A percentile compares a stretch with the other conserved stretches of the same genome.
phyloP scores from a whole-genome alignment of 2,329 filamentous ascomycete genomes.

The Herpotrichia juniperi region DNA sequence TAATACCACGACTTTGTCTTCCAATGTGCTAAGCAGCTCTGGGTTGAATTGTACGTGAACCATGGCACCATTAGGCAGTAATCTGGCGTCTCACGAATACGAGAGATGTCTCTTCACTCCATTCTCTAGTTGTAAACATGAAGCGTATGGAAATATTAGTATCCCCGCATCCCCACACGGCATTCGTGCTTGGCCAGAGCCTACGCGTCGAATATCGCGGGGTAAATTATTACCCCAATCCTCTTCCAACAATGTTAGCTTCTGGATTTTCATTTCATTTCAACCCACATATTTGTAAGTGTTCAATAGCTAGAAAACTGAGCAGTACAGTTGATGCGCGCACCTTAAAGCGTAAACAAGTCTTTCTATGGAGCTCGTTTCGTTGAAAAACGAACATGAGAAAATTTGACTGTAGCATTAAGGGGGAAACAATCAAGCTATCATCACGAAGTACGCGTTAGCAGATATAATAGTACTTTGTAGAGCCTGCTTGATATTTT shows the following conservation, averaged over 20 bases:
- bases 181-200: neutral
- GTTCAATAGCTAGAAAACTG: neutral
- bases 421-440: slow-evolving; percentile 1
- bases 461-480: no score
- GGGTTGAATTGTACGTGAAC: slow-evolving; percentile 25
- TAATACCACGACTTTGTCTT: slow-evolving; percentile 24
- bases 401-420: no score
- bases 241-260: neutral
- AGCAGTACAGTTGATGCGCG: slow-evolving; percentile 1
- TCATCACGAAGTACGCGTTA: neutral
- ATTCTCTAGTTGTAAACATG: neutral
- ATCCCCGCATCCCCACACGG: slow-evolving; percentile 18
- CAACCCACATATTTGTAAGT: slow-evolving; percentile 2
- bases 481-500: no score
- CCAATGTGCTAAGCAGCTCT: slow-evolving; percentile 16
- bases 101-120: neutral
- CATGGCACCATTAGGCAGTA: slow-evolving; percentile 12
- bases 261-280: slow-evolving; percentile 1
- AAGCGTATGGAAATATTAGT: neutral
- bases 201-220: slow-evolving; percentile 12
- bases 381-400: no score
- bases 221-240: slow-evolving; percentile 2
- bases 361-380: no score
- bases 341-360: slow-evolving; percentile 2
- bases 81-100: no score